Evolutionary conservation across 148 eudicot genomes (phyloP).

Genomic region (Rhododendron simsii): DNA sequence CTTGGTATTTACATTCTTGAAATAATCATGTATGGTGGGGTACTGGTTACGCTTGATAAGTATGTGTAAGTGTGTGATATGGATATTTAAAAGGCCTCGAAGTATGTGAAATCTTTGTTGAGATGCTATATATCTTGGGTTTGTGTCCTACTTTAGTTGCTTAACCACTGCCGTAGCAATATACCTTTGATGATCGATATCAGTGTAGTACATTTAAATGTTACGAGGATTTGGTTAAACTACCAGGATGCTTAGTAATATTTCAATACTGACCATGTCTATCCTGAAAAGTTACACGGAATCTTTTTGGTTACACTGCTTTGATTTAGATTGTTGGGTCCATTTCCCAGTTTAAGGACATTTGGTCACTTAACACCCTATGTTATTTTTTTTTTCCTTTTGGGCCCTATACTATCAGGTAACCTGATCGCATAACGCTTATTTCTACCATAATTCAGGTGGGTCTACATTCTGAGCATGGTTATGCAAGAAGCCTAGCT

Average conservation of each 20-base stretch:
- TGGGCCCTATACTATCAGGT: not conserved
- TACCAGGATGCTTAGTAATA: not conserved
- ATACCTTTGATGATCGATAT: not conserved
- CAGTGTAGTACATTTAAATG: not conserved
- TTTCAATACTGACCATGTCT: not conserved
- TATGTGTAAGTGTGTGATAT: not conserved
- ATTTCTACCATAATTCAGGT: slow-evolving; percentile 38
- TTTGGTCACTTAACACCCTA: not conserved
- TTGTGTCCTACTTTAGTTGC: not conserved
- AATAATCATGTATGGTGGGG: not conserved
- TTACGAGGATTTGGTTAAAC: not conserved
- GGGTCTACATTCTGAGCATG: slow-evolving; percentile 49
- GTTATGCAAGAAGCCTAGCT: slow-evolving; percentile 85
- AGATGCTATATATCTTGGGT: not conserved
- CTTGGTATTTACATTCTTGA: not conserved
- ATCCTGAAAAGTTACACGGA: not conserved
- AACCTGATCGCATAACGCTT: not conserved
- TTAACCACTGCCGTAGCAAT: not conserved
- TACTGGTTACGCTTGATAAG: not conserved
- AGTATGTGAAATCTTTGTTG: not conserved
- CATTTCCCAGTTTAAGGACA: slow-evolving; percentile 2
- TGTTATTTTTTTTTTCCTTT: not conserved
- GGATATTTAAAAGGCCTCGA: not conserved
- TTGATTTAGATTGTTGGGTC: not conserved
- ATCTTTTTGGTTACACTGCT: not conserved